phyloP scores from a whole-genome alignment of 2,329 filamentous ascomycete genomes.

The Sclerotinia subarctica region DNA sequence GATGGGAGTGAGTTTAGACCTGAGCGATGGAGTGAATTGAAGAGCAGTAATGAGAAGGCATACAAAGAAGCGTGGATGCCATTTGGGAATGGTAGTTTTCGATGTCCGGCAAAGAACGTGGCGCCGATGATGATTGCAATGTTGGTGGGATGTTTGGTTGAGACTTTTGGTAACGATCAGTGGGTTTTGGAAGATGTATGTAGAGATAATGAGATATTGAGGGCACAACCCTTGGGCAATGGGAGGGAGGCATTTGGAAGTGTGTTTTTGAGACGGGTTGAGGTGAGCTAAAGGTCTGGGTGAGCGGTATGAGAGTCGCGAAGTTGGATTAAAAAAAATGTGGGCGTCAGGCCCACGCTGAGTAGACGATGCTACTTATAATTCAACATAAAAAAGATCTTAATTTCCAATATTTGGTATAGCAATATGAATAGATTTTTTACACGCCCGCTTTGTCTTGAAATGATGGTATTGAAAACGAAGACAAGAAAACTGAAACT shows the following conservation, averaged over 20 bases:
- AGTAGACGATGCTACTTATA: not conserved
- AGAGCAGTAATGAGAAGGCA: not conserved
- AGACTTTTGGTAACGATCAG: not conserved
- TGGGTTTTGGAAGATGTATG: slow-evolving; percentile 6
- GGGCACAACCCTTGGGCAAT: not conserved
- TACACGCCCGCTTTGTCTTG: too few relatives aligned
- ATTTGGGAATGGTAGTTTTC: slow-evolving; percentile 14
- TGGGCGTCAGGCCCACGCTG: not conserved
- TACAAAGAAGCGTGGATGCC: slow-evolving; percentile 18
- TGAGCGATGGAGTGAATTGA: slow-evolving; percentile 1
- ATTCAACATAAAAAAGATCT: too few relatives aligned
- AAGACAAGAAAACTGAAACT: too few relatives aligned
- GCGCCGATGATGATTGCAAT: slow-evolving; percentile 21
- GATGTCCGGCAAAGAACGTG: slow-evolving; percentile 7
- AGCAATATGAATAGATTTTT: too few relatives aligned
- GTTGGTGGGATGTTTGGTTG: slow-evolving; percentile 10
- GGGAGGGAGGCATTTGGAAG: slow-evolving; percentile 9
- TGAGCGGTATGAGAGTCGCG: not conserved
- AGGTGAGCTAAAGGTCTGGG: not conserved
- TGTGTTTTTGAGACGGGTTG: not conserved
- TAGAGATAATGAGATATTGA: not conserved
- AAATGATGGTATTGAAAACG: too few relatives aligned
- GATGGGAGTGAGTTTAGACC: slow-evolving; percentile 15
- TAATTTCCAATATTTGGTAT: too few relatives aligned
- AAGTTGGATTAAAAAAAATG: not conserved